phyloP scores from a whole-genome alignment of 257 asterid species.

The Lycium ferocissimum region DNA sequence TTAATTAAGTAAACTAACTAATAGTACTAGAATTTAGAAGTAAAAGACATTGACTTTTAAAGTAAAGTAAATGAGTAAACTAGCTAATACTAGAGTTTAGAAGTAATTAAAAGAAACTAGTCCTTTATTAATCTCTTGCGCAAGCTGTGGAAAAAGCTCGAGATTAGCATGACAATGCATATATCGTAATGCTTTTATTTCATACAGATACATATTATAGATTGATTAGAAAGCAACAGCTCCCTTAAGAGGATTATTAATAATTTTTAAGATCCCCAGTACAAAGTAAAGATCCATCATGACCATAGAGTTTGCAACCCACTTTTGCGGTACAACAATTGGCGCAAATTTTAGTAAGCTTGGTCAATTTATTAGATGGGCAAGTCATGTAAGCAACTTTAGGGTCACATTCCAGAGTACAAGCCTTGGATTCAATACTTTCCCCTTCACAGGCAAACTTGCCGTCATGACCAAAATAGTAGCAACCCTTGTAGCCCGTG shows the following conservation, averaged over 20 bases:
- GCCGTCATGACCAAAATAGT: neutral
- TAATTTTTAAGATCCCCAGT: neutral
- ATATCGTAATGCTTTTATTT: neutral
- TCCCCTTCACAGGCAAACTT: neutral
- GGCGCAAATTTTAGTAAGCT: conserved; percentile 16
- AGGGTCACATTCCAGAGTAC: neutral
- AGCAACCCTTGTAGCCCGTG: neutral
- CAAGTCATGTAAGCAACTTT: neutral
- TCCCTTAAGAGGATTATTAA: too few species aligned
- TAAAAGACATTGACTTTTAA: too few species aligned
- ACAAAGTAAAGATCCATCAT: conserved; percentile 28
- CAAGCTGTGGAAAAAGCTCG: neutral
- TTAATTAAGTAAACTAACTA: too few species aligned
- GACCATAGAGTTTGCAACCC: conserved; percentile 28
- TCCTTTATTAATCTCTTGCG: neutral
- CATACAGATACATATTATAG: neutral
- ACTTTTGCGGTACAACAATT: conserved; percentile 30
- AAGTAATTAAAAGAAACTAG: neutral
- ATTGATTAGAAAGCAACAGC: too few species aligned
- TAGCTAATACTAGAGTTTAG: too few species aligned
- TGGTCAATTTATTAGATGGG: neutral
- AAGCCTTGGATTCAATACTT: neutral
- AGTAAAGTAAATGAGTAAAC: too few species aligned
- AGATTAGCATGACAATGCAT: neutral
- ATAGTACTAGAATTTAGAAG: too few species aligned